These are phyloP conservation scores for Elongisporangium prolatum DNA, from an alignment of 352 stramenopile species.

Conservation along the genomic window DNA sequence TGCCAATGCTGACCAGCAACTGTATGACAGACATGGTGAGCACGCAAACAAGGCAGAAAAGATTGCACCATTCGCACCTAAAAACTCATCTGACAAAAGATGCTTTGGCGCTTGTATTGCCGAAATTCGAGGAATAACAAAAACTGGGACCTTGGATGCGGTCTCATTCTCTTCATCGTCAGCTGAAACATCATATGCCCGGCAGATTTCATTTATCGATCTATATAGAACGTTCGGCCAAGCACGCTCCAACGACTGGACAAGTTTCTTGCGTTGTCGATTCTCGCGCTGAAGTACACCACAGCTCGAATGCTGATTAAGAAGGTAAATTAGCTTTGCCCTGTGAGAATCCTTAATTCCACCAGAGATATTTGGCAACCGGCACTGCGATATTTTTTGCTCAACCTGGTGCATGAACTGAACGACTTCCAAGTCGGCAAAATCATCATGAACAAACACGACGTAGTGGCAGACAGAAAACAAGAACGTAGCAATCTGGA, in stretches of 20 bases:
- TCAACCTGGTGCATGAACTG: conserved; percentile 46
- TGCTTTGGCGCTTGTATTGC: conserved; percentile 1
- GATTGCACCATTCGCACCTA: conserved; percentile 20
- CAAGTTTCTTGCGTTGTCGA: conserved; percentile 26
- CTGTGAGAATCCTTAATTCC: conserved; percentile 30
- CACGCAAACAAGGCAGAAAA: conserved; percentile 13
- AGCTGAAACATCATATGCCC: not conserved
- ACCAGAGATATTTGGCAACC: conserved; percentile 58
- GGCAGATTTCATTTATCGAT: not conserved
- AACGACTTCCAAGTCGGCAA: conserved; percentile 34
- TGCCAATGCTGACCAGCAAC: conserved; percentile 7
- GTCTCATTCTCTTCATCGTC: not conserved
- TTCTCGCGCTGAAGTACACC: conserved; percentile 28
- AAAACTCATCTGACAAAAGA: conserved; percentile 19
- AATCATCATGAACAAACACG: conserved; percentile 47
- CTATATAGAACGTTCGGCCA: conserved; percentile 23
- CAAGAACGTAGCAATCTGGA: conserved; percentile 63
- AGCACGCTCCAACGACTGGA: conserved; percentile 26
- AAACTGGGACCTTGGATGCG: not conserved
- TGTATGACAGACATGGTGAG: conserved; percentile 17
- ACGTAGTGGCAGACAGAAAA: conserved; percentile 78
- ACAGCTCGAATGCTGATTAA: conserved; percentile 34
- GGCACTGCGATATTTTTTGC: conserved; percentile 46
- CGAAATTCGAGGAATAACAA: not conserved
- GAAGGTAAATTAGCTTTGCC: conserved; percentile 56